phyloP scores from a whole-genome alignment of 192 early-diverging fungal species.

The Coemansia sp. region DNA sequence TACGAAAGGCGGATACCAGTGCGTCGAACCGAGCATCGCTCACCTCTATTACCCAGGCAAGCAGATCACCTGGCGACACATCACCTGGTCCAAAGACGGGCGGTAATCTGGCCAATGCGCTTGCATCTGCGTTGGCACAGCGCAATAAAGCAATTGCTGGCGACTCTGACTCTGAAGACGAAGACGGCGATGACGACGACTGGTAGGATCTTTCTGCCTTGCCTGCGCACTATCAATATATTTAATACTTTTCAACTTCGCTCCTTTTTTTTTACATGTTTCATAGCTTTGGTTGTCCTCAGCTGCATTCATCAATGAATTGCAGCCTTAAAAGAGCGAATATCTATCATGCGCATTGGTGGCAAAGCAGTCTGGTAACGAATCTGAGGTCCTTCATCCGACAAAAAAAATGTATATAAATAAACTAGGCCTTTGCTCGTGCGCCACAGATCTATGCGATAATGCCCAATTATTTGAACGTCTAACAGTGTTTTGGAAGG shows the following conservation, averaged over 20 bases:
- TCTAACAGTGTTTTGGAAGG: neutral
- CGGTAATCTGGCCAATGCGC: conserved; percentile 54
- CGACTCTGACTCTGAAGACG: conserved; percentile 55
- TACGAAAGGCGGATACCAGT: conserved; percentile 42
- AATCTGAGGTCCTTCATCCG: too few relatives aligned
- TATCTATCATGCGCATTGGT: neutral
- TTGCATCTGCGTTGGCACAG: conserved; percentile 52
- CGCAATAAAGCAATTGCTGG: conserved; percentile 56
- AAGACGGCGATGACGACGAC: conserved; percentile 54
- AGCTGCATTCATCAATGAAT: neutral
- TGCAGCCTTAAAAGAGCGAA: neutral
- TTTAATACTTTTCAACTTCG: too few relatives aligned
- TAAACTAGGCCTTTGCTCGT: neutral
- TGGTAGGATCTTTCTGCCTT: conserved; percentile 31
- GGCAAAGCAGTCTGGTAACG: neutral
- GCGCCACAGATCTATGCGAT: conserved; percentile 1
- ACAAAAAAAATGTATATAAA: too few relatives aligned
- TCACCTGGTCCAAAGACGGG: conserved; percentile 47
- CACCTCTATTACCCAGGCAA: conserved; percentile 16
- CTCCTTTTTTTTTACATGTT: too few relatives aligned
- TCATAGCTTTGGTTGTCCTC: neutral
- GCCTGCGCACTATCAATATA: neutral
- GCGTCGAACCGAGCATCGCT: conserved; percentile 35
- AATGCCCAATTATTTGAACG: neutral
- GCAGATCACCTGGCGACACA: conserved; percentile 41